A percentile compares a stretch with the other conserved stretches of the same genome.
phyloP scores from a whole-genome alignment of 345 rosid genomes.

The Syzygium oleosum region DNA sequence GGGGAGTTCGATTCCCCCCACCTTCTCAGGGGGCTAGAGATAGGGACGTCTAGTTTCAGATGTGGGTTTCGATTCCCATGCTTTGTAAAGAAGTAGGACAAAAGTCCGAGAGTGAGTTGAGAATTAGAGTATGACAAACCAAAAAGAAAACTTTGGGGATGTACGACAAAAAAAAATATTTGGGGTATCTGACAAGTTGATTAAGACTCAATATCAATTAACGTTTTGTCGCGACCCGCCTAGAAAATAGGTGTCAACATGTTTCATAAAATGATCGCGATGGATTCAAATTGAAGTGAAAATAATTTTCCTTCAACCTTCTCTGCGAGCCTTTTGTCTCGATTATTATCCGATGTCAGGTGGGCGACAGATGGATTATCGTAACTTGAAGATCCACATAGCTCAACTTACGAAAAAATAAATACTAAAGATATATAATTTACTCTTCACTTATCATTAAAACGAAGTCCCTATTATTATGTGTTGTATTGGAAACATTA shows the following conservation, averaged over 20 bases:
- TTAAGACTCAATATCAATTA: background rate
- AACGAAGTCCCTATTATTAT: background rate
- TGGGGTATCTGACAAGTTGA: background rate
- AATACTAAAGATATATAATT: too few relatives aligned
- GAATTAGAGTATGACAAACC: too few relatives aligned
- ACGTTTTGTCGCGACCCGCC: background rate
- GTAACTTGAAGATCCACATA: background rate
- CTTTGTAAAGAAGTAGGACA: rapidly evolving
- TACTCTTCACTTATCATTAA: too few relatives aligned
- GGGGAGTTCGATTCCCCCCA: rapidly evolving
- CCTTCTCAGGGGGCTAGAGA: too few relatives aligned
- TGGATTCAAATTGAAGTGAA: background rate
- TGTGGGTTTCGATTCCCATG: rapidly evolving
- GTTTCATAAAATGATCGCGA: background rate
- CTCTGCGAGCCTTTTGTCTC: background rate
- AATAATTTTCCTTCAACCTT: background rate
- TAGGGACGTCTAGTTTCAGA: too few relatives aligned
- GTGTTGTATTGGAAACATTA: background rate
- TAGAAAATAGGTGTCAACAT: too few relatives aligned
- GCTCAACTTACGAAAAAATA: background rate
- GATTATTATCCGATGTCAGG: background rate
- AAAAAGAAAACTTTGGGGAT: too few relatives aligned
- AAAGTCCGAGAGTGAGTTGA: too few relatives aligned
- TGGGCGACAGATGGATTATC: background rate
- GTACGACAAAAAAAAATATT: too few relatives aligned